These are phyloP conservation scores for Heterobasidion occidentale DNA, from an alignment of 1,284 basidiomycete genomes.

Conservation along the genomic window DNA sequence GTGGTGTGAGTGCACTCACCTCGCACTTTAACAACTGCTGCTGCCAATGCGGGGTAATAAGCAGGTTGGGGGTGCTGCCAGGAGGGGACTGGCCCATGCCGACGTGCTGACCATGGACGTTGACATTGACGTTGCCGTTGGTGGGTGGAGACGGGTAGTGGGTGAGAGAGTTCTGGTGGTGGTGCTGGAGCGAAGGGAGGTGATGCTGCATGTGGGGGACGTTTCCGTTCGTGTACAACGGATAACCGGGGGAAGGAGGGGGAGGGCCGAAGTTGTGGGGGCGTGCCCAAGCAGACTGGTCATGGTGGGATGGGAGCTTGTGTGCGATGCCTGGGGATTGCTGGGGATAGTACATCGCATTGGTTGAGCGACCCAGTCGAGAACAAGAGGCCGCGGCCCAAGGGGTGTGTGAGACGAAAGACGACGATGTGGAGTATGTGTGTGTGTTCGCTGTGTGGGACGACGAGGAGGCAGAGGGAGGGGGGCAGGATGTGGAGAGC, in stretches of 20 bases:
- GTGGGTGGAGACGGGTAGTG: constrained; percentile 61
- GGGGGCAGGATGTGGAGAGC: background rate
- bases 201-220: constrained; percentile 46
- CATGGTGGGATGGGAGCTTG: constrained; percentile 62
- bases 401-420: background rate
- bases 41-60: constrained; percentile 71
- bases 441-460: background rate
- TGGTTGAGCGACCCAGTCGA: constrained; percentile 15
- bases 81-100: constrained; percentile 59
- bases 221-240: constrained; percentile 62
- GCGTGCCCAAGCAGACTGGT: constrained; percentile 59
- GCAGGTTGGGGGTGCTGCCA: constrained; percentile 45
- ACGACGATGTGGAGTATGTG: background rate
- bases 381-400: background rate
- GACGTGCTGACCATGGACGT: constrained; percentile 34
- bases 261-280: constrained; percentile 48
- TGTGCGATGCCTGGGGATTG: constrained; percentile 71
- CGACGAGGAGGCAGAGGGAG: background rate
- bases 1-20: constrained; percentile 32
- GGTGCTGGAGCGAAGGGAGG: constrained; percentile 43
- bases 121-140: constrained; percentile 40
- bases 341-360: constrained; percentile 74
- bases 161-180: constrained; percentile 70
- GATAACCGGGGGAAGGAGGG: constrained; percentile 63
- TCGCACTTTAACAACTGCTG: constrained; percentile 77